These are phyloP conservation scores for Albugo candida DNA, from an alignment of 352 stramenopile genomes.

Conservation along the genomic window DNA sequence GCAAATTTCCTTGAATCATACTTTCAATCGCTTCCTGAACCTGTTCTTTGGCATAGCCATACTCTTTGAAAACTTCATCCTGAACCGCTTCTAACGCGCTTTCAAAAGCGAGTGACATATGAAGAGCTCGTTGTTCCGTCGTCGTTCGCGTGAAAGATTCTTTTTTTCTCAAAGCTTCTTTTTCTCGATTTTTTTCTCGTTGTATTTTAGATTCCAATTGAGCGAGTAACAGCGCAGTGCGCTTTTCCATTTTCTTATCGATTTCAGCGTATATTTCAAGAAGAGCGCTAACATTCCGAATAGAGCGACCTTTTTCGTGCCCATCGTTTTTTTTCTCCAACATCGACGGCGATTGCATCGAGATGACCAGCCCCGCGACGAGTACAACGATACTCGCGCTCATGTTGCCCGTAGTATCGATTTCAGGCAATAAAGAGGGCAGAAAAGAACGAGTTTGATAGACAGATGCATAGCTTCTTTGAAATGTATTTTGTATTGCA, in stretches of 20 bases:
- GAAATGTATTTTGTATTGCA: no score
- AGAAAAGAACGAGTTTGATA: no score
- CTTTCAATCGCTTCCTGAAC: conserved; percentile 49
- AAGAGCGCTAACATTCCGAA: conserved; percentile 46
- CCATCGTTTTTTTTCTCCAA: no score
- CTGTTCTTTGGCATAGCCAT: conserved; percentile 63
- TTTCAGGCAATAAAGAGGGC: no score
- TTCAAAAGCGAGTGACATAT: conserved; percentile 73
- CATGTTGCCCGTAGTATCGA: no score
- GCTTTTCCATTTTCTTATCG: conserved; percentile 68
- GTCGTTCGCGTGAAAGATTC: conserved; percentile 24
- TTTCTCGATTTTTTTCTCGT: conserved; percentile 31
- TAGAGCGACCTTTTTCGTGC: conserved; percentile 8
- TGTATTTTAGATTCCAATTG: conserved; percentile 42
- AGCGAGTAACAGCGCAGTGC: conserved; percentile 7
- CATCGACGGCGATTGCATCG: no score
- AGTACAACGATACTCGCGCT: no score
- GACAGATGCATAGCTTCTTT: no score
- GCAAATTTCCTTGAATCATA: conserved; percentile 31
- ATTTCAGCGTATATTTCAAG: conserved; percentile 66
- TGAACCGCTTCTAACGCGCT: conserved; percentile 60
- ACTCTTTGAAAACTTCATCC: conserved; percentile 66
- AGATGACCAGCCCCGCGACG: no score
- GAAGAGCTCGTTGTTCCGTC: conserved; percentile 44
- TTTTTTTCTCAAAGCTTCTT: conserved; percentile 19